Conservation (phyloP, 1,284 basidiomycete species). For the Tranzscheliella williamsii region DNA sequence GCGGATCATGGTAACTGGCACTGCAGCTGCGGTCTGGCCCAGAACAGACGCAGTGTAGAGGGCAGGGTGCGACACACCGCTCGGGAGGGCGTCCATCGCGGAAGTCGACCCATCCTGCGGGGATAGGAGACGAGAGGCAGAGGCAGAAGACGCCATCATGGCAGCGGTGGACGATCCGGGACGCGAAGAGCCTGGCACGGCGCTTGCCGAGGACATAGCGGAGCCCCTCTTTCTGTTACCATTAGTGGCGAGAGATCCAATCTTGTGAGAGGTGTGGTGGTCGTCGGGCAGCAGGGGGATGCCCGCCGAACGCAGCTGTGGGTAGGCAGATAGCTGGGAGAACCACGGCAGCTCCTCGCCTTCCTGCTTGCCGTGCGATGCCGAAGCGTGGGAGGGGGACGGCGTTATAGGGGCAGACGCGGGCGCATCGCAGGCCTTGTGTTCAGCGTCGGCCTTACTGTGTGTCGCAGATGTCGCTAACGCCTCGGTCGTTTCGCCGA, state of each 20-base stretch:
- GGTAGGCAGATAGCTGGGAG: slow-evolving; percentile 42
- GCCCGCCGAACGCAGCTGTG: slow-evolving; percentile 39
- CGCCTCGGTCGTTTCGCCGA: slow-evolving; percentile 15
- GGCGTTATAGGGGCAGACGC: no score
- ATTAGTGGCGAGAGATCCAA: not conserved
- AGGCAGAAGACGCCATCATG: not conserved
- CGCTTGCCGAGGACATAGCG: not conserved
- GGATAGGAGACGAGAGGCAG: slow-evolving; percentile 12
- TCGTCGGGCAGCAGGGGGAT: slow-evolving; percentile 34
- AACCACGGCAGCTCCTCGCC: slow-evolving; percentile 49
- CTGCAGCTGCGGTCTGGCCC: no score
- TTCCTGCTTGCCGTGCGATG: not conserved
- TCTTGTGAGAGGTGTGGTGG: slow-evolving; percentile 7
- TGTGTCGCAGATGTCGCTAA: slow-evolving; percentile 4
- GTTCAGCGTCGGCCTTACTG: not conserved
- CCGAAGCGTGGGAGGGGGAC: not conserved
- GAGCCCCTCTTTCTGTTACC: not conserved
- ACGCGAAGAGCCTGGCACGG: slow-evolving; percentile 2
- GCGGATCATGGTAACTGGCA: no score
- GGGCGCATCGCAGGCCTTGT: no score
- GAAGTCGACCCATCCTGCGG: slow-evolving; percentile 8
- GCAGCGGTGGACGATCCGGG: slow-evolving; percentile 16
- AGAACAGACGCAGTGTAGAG: not conserved
- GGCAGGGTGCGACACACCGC: slow-evolving; percentile 13
- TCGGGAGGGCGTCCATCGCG: slow-evolving; percentile 12